Evolutionary conservation across 495 filamentous ascomycete species (phyloP).

Genomic region (Lichenothelia convexa): DNA sequence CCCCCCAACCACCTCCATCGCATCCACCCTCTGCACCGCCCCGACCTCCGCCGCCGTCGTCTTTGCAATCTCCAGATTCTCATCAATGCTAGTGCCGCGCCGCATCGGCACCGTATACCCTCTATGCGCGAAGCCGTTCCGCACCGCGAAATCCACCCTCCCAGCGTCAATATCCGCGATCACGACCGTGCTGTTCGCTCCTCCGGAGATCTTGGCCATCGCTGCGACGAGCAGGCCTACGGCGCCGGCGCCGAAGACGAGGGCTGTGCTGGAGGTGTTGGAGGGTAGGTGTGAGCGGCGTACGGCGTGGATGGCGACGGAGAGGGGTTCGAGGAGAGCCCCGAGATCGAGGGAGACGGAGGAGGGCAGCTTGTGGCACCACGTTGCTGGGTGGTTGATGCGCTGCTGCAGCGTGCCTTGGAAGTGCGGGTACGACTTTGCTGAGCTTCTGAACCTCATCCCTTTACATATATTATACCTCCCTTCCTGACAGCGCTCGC

Average conservation of each 20-base stretch:
- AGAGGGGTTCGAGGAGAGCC: conserved; percentile 60
- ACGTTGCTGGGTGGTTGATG: conserved; percentile 56
- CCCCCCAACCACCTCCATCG: conserved; percentile 16
- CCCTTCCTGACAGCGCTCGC: conserved; percentile 43
- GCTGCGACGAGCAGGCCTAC: conserved; percentile 64
- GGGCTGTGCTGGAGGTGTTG: conserved; percentile 33
- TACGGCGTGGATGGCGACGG: conserved; percentile 61
- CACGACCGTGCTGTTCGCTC: conserved; percentile 43
- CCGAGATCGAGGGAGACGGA: conserved; percentile 45
- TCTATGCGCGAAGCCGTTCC: conserved; percentile 47
- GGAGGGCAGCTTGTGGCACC: conserved; percentile 47
- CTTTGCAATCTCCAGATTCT: conserved; percentile 43
- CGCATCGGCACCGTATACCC: conserved; percentile 25
- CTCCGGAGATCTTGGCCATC: conserved; percentile 45
- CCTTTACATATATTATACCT: conserved; percentile 75
- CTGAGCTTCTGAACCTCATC: conserved; percentile 62
- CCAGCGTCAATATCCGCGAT: conserved; percentile 67
- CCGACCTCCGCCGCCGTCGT: conserved; percentile 33
- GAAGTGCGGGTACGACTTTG: conserved; percentile 58
- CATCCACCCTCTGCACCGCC: conserved; percentile 9
- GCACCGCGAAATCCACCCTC: conserved; percentile 50
- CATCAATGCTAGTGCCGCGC: conserved; percentile 30
- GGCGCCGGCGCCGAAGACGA: conserved; percentile 68
- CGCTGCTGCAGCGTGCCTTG: conserved; percentile 70
- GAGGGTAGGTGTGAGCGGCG: conserved; percentile 38